These are phyloP conservation scores for Tulasnella calospora DNA, from an alignment of 768 basidiomycete genomes.

Conservation along the genomic window DNA sequence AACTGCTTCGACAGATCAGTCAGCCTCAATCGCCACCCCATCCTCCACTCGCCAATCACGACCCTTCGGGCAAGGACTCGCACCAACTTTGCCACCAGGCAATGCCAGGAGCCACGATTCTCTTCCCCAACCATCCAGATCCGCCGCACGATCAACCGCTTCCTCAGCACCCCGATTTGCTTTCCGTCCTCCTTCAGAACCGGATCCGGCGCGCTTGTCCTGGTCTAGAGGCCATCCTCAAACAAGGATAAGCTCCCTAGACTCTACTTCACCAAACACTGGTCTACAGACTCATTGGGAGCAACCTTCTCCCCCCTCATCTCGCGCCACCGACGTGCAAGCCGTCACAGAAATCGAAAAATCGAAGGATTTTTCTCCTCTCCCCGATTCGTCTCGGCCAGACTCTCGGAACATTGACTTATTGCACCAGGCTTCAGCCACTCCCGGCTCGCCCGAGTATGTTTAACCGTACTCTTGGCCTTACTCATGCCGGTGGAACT, in stretches of 20 bases:
- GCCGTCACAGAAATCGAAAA: not conserved
- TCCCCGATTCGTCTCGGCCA: not conserved
- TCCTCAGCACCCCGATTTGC: not conserved
- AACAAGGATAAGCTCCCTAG: not conserved
- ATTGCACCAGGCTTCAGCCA: not conserved
- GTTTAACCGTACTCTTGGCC: not conserved
- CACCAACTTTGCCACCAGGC: not conserved
- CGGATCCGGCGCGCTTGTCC: not conserved
- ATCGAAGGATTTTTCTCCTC: not conserved
- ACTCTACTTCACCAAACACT: not conserved
- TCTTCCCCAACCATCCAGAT: not conserved
- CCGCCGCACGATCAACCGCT: not conserved
- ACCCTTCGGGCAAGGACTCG: not conserved
- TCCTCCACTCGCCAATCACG: not conserved
- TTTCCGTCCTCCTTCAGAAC: constrained; percentile 4
- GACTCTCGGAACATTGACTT: not conserved
- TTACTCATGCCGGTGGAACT: not conserved
- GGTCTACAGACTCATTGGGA: not conserved
- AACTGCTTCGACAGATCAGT: not conserved
- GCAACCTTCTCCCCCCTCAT: not conserved
- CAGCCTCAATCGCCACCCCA: not conserved
- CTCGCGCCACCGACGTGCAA: not conserved
- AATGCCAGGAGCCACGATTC: not conserved
- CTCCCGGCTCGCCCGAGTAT: not conserved
- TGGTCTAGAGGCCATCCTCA: not conserved